A percentile compares a stretch with the other conserved stretches of the same genome.
Conservation (phyloP, 306 rosid genomes). For the Cicer judaicum region DNA sequence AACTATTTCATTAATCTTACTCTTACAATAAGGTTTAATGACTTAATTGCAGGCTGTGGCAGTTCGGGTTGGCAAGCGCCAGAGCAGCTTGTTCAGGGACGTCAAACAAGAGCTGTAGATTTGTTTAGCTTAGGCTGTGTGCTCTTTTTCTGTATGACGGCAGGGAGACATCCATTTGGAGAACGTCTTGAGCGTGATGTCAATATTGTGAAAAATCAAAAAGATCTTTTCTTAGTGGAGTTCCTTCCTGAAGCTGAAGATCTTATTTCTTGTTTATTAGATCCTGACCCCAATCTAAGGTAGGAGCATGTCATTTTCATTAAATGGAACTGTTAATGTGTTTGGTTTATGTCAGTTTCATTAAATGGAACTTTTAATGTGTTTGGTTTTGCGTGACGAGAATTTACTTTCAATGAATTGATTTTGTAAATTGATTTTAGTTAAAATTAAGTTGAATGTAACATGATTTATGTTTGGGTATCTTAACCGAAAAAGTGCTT, state of each 20-base stretch:
- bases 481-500: too few relatives aligned
- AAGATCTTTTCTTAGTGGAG: constrained; percentile 71
- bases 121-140: constrained; percentile 87
- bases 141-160: constrained; percentile 77
- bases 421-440: too few relatives aligned
- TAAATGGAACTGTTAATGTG: neutral
- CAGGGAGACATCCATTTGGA: constrained; percentile 93
- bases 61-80: constrained; percentile 99
- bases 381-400: too few relatives aligned
- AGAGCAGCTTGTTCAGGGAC: constrained; percentile 78
- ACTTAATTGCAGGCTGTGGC: constrained; percentile 69
- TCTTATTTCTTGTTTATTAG: constrained; percentile 67
- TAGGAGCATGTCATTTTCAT: constrained; percentile 35
- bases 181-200: constrained; percentile 82
- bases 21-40: constrained; percentile 34
- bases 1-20: constrained; percentile 5
- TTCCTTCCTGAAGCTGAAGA: constrained; percentile 77
- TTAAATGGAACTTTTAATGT: neutral
- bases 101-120: constrained; percentile 91
- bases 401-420: too few relatives aligned
- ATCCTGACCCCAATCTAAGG: constrained; percentile 72
- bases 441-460: too few relatives aligned
- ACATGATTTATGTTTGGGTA: too few relatives aligned
- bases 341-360: neutral
- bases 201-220: constrained; percentile 69